Conservation (phyloP, 208 protist species). For the Wallacemonas sp. region DNA sequence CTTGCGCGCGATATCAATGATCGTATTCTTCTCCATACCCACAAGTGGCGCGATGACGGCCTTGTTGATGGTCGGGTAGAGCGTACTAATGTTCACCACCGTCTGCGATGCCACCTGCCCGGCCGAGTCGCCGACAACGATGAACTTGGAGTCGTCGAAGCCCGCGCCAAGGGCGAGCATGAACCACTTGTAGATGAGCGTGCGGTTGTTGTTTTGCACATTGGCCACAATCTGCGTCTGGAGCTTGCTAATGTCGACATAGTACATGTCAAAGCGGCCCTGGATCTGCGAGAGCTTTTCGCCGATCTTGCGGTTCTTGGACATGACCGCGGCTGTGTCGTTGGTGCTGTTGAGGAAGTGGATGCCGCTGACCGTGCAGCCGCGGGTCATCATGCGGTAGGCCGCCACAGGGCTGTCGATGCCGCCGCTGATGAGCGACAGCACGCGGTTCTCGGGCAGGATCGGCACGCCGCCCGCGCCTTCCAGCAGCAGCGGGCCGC, state of each 20-base stretch:
- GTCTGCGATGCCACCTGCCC: conserved; percentile 88
- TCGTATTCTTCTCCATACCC: conserved; percentile 64
- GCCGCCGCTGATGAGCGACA: conserved; percentile 80
- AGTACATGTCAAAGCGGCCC: conserved; percentile 74
- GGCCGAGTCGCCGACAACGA: conserved; percentile 76
- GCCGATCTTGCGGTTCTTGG: conserved; percentile 75
- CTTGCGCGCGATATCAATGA: conserved; percentile 67
- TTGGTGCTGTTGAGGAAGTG: conserved; percentile 89
- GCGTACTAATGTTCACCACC: conserved; percentile 76
- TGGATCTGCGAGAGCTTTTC: conserved; percentile 68
- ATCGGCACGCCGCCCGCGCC: conserved; percentile 76
- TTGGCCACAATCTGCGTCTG: conserved; percentile 84
- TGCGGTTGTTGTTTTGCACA: conserved; percentile 78
- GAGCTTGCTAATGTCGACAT: conserved; percentile 83
- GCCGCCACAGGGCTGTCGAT: conserved; percentile 89
- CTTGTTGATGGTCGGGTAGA: conserved; percentile 71
- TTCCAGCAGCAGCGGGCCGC: conserved; percentile 46
- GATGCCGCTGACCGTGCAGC: conserved; percentile 69
- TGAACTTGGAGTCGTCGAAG: conserved; percentile 64
- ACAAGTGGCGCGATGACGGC: conserved; percentile 71
- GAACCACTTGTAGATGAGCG: conserved; percentile 88
- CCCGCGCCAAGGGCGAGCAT: conserved; percentile 72
- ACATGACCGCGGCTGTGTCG: conserved; percentile 75
- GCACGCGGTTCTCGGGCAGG: conserved; percentile 50
- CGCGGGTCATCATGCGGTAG: conserved; percentile 85